These are phyloP conservation scores for Cytospora leucostoma DNA, from an alignment of 2,329 filamentous ascomycete species.

Conservation along the genomic window DNA sequence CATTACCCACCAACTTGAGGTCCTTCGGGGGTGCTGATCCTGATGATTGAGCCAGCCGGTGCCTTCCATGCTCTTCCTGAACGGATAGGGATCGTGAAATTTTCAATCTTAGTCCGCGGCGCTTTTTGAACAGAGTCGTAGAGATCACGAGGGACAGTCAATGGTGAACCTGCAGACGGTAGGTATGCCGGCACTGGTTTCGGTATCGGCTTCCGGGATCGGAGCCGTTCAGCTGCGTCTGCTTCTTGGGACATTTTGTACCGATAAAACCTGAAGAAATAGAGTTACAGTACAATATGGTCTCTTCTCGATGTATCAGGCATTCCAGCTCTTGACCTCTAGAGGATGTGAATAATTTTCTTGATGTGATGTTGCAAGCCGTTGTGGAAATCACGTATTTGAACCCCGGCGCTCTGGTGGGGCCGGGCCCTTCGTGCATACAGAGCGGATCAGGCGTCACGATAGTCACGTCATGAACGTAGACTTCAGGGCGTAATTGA, in stretches of 20 bases:
- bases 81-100: conserved; percentile 70
- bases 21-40: conserved; percentile 73
- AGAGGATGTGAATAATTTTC: neutral
- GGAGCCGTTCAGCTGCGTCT: conserved; percentile 45
- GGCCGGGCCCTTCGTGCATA: too few relatives aligned
- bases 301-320: neutral
- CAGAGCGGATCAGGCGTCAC: too few relatives aligned
- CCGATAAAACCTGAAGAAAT: neutral
- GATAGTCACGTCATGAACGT: too few relatives aligned
- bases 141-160: conserved; percentile 45
- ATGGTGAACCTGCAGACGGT: conserved; percentile 44
- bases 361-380: too few relatives aligned
- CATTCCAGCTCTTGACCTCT: neutral
- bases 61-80: conserved; percentile 74
- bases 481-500: too few relatives aligned
- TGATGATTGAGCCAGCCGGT: conserved; percentile 66
- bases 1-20: conserved; percentile 65
- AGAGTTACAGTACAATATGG: neutral
- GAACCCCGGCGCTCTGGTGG: too few relatives aligned
- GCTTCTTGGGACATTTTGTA: neutral
- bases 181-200: conserved; percentile 53
- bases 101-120: conserved; percentile 44
- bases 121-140: conserved; percentile 64
- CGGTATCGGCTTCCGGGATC: conserved; percentile 47
- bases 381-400: too few relatives aligned